phyloP scores from a whole-genome alignment of 176 grass and related monocot genomes.

The Poa annua region DNA sequence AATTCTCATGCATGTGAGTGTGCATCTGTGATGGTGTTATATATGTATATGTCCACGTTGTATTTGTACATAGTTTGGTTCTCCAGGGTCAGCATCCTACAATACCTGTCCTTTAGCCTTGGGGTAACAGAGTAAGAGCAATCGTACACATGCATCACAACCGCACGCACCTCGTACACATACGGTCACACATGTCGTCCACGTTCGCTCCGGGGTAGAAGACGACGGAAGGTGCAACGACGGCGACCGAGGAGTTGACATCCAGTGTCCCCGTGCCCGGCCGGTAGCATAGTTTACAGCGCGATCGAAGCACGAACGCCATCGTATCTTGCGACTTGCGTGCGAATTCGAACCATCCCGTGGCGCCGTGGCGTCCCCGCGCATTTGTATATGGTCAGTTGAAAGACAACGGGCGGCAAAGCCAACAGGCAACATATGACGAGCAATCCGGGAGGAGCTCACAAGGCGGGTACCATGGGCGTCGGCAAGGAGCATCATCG shows the following conservation, averaged over 20 bases:
- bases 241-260: conserved; percentile 12
- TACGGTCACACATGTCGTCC: conserved; percentile 8
- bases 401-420: neutral
- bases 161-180: neutral
- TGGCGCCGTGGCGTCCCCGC: neutral
- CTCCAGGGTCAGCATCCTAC: no score
- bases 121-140: no score
- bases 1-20: no score
- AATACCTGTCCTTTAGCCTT: no score
- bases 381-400: neutral
- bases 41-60: no score
- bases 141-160: no score
- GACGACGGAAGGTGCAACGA: neutral
- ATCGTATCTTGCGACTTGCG: no score
- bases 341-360: neutral
- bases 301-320: no score
- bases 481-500: neutral
- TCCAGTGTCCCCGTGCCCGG: neutral
- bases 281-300: neutral
- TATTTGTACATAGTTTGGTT: no score
- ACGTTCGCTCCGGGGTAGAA: neutral
- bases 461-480: neutral
- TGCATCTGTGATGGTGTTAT: no score
- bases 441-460: neutral
- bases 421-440: neutral